Evolutionary conservation across 352 stramenopile genomes (phyloP), one percentile per base, ranked within the genome.

Genomic region (Phytophthora cajani): DNA sequence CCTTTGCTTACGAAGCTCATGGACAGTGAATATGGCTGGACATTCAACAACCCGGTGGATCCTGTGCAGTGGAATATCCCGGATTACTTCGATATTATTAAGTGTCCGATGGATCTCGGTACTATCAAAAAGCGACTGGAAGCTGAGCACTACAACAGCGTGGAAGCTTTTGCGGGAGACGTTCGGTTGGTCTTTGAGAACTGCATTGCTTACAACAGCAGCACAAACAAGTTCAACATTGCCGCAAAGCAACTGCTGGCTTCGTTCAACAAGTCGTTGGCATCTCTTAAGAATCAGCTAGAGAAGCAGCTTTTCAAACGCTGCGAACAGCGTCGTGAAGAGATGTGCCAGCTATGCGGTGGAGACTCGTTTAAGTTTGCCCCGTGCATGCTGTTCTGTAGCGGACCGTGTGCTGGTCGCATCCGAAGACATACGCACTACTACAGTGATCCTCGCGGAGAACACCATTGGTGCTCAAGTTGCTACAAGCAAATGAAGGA

Each of bases 101-200:
- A 99, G 72, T 95, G 94, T 54, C 97, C 98, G 1, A 99, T 99
- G 97, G 98, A 99, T 80, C 85, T 99, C 19, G 96, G 97, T 19
- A 99, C 97, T n/a, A 98, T 99, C 72, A 97, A 98, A 74, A 99
- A 98, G 75, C 85, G 93, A 1, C 71, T 99, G 30, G 97, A 99
- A 66, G 97, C 92, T 72, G 91, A 96, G 59, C 90, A 96, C 52
- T 99, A 99, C 85, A 91, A 88, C 71, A 95, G 88, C 11, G 89
- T 95, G 17, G 88, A 96, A 58, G 86, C 88, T 14, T 96, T 96
- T 77, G 88, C 89, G 0, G 89, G 79, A 3, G 89, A 97, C 63
- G 86, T 97, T n/a, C 91, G 89, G 0, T 78, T 97, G 25, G 89
- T 96, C 19, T 97, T 97, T 63, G 88, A 96, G 40, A 97, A 97